These are phyloP conservation scores for Sarocladium strictum DNA, from an alignment of 2,329 filamentous ascomycete genomes.

Conservation along the genomic window DNA sequence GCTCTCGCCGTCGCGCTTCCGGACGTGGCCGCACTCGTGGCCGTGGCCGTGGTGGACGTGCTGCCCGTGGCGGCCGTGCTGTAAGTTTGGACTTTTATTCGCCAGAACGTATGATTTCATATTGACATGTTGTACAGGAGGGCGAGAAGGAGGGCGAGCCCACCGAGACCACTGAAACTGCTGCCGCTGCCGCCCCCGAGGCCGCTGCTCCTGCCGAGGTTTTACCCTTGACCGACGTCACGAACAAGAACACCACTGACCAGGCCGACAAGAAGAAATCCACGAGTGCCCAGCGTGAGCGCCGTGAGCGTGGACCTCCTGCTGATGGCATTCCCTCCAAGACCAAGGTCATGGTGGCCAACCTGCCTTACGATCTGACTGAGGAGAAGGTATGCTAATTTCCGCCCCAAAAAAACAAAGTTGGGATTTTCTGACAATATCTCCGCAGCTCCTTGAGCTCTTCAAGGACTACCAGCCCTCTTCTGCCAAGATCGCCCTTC, in stretches of 20 bases:
- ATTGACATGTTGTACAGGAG: slow-evolving; percentile 32
- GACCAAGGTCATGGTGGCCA: slow-evolving; percentile 99
- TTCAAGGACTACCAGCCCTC: slow-evolving; percentile 88
- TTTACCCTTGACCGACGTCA: slow-evolving; percentile 56
- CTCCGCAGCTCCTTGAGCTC: slow-evolving; percentile 82
- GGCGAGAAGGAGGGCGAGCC: slow-evolving; percentile 20
- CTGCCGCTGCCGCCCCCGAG: slow-evolving; percentile 40
- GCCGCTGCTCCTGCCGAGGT: slow-evolving; percentile 45
- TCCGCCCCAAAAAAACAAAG: too few species aligned
- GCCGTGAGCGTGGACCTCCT: slow-evolving; percentile 83
- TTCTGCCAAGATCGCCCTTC: slow-evolving; percentile 96
- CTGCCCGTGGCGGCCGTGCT: slow-evolving; percentile 51
- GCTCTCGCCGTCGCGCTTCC: slow-evolving; percentile 55
- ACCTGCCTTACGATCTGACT: slow-evolving; percentile 94
- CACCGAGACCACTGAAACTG: slow-evolving; percentile 38
- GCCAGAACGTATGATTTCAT: not conserved
- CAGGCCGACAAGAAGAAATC: slow-evolving; percentile 49
- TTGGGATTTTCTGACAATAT: slow-evolving; percentile 17
- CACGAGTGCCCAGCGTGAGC: slow-evolving; percentile 50
- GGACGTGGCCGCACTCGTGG: slow-evolving; percentile 63
- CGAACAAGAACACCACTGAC: slow-evolving; percentile 52
- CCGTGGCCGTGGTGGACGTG: slow-evolving; percentile 62
- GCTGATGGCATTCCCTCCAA: slow-evolving; percentile 97
- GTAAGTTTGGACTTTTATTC: slow-evolving; percentile 31
- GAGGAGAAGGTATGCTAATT: slow-evolving; percentile 91